These are phyloP conservation scores for Draba incana DNA, from an alignment of 345 rosid genomes.

Conservation along the genomic window DNA sequence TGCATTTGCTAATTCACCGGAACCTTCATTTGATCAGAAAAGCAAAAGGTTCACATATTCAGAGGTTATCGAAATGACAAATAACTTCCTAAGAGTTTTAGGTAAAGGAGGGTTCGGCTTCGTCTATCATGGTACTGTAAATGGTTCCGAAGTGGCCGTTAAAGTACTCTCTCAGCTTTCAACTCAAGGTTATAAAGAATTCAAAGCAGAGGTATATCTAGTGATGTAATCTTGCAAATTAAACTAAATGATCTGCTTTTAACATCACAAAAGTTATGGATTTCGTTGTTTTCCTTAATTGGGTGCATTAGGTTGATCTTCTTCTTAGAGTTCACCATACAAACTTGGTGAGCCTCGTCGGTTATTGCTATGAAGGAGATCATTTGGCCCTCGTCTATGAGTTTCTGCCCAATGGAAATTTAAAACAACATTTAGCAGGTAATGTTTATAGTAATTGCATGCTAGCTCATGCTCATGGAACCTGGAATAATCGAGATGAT, in stretches of 20 bases:
- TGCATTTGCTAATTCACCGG: too few relatives aligned
- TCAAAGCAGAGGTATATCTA: constrained; percentile 49
- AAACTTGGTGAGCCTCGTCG: constrained; percentile 49
- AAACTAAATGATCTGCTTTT: neutral
- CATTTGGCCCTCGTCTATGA: constrained; percentile 49
- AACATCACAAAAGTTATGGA: neutral
- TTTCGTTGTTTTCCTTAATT: neutral
- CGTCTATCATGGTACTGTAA: constrained; percentile 45
- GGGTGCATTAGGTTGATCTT: constrained; percentile 44
- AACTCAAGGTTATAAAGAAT: constrained; percentile 45
- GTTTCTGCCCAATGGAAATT: constrained; percentile 49
- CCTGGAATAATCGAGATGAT: neutral
- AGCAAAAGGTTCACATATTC: constrained; percentile 34
- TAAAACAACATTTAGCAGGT: constrained; percentile 46
- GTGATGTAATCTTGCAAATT: neutral
- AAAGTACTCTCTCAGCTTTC: constrained; percentile 50
- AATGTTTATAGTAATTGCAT: neutral
- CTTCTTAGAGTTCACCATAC: constrained; percentile 53
- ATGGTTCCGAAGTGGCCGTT: constrained; percentile 50
- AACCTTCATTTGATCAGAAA: too few relatives aligned
- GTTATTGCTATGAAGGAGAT: constrained; percentile 50
- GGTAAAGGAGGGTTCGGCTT: constrained; percentile 58
- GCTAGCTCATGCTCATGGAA: too few relatives aligned
- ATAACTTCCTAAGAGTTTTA: constrained; percentile 41
- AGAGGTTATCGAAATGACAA: constrained; percentile 44